Evolutionary conservation across 2,329 filamentous ascomycete genomes (phyloP), one percentile per base, ranked within the genome.

Genomic region (Lojkania enalia): DNA sequence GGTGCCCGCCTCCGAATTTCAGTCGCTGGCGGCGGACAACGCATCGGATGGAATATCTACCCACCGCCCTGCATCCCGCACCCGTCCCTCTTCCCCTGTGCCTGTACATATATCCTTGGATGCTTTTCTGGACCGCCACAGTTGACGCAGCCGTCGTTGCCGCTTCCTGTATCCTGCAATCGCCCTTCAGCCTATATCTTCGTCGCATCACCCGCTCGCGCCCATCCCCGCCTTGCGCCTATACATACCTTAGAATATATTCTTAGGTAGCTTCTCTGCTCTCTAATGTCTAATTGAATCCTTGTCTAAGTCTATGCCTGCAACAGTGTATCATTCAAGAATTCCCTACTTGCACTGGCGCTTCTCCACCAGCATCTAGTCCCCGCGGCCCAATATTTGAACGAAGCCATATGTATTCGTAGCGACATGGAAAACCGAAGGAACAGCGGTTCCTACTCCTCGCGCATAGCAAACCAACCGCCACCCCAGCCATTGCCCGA

Each of bases 341-440:
- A 35, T 23, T 11, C 20, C 13, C 15, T 18, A 13, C 15, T 29
- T 12, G 15, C 35, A 39, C 25, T 45, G 20, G 14, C 13, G 19
- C 27, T 25, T 20, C 16, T 15, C 23, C 35, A 32, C 30, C 54
- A 29, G 35, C 42, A 51, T 36, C 44, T 49, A 33, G 21, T 23
- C 36, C 37, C 20, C 14, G 9, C 36, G n/a, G n/a, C n/a, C n/a
- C n/a, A n/a, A n/a, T n/a, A 35, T 29, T 18, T 42, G 35, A 19
- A 21, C 39, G 7, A 25, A 29, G 35, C 38, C 39, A 41, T 44
- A 64, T 65, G 58, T 51, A 35, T 54, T 39, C 36, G 47, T 46
- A 42, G 39, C 55, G 59, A 30, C 35, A 68, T 68, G 66, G 63
- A 67, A 23, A 58, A 54, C 49, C 58, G 49, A 43, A 60, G 53